Evolutionary conservation across 169 alveolate genomes (phyloP), one percentile per base, ranked within the genome.

Genomic region (Eimeria brunetti): DNA sequence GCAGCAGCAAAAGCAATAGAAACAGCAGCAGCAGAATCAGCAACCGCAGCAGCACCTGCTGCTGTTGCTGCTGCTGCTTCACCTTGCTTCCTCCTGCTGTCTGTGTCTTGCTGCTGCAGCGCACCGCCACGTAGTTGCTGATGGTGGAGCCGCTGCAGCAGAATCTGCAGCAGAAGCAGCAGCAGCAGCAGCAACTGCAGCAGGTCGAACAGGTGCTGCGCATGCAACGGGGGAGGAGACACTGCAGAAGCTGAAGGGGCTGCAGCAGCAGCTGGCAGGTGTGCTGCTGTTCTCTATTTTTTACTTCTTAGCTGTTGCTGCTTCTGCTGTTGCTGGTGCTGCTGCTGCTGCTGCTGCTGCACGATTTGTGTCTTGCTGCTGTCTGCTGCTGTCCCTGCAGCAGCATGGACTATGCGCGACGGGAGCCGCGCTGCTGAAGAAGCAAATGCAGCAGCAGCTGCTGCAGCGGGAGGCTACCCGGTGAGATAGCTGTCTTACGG

Each of bases 251-350:
- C 53, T 83, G 41, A 62, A 56, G 20, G 73, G 90, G 18, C 90
- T 83, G 33, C 58, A 56, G 53, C 90, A 83, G 90, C 90, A 56
- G 36, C 90, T 83, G 20, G 71, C 90, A 27, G 71, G 90, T 83
- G 7, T 71, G 83, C 53, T 58, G 67, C 67, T 58, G 14, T 1
- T 2, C 22, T 16, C 67, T 58, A 24, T 2, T 58, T 16, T 24
- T 58, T 58, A 24, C 67, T 2, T 1, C 67, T 58, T 18, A 1
- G 53, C 81, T 71, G 78, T 41, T 27, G 78, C 53, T 56, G 27
- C 83, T 78, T 14, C 27, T 44, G 64, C 46, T 46, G 67, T 67
- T 78, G 88, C 88, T n/a, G 67, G 11, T 41, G 88, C 88, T 5
- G 6, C 56, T 36, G 83, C 53, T 73, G 27, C 83, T 36, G 56